Base-by-base conservation (phyloP, 2,329 filamentous ascomycete genomes). In the Venturia oleaginea region DNA sequence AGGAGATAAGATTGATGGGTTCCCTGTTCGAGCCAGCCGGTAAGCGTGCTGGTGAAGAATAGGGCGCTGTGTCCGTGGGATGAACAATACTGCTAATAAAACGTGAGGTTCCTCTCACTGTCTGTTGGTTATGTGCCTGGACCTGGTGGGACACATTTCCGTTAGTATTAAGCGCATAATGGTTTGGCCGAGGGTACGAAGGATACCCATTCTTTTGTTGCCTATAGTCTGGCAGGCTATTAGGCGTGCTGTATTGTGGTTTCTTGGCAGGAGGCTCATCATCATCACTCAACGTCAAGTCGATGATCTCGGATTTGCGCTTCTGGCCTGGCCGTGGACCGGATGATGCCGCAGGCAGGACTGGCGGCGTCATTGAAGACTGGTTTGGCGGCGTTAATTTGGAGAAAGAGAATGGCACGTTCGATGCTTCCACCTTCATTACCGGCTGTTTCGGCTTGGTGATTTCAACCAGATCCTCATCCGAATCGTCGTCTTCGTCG, bases 281-380 rank as follows among this genome's bases (percentile, higher is more conserved):
- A 57, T 80, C 78, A 63, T 80, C 78, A 67, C 76, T 78, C 59
- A 80, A 67, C 1, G 79, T 81, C 69, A 81, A 71, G 67, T 81
- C 79, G 62, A 82, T 79, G 32, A 81, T 77, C 62, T 79, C 77
- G 15, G 76, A 75, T 37, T 74, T 73, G 42, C 79, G 73, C 70
- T 81, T 82, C 64, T 72, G 74, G 32, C 75, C 73, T 15, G n/a
- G 61, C 22, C 24, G n/a, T 43, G 32, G 27, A 37, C 30, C 24
- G 66, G 51, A 30, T 15, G 43, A 19, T 27, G 24, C 27, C 27
- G 54, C 54, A 13, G 22, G 27, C 24, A 19, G 17, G 37, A 43
- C 40, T 63, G 70, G 69, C 61, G 73, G 69, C 24, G 74, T 66
- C 70, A 71, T 59, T 67, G 70, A 65, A 2, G 72, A 74, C 57